These are phyloP conservation scores for Aspergillus neoniger DNA, from an alignment of 2,329 filamentous ascomycete genomes.

Conservation along the genomic window DNA sequence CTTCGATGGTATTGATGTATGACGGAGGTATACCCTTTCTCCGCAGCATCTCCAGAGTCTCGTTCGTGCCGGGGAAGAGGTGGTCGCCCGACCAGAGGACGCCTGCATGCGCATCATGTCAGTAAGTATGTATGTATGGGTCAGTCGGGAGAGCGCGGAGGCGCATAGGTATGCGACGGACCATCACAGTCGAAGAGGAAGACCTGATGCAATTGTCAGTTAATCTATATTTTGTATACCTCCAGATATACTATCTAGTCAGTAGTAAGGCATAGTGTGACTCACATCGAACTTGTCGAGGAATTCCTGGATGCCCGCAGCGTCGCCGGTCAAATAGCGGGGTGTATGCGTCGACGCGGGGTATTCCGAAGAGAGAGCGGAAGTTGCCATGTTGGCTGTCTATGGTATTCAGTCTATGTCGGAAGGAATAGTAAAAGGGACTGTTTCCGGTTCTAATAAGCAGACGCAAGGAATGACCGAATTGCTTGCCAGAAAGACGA, in stretches of 20 bases:
- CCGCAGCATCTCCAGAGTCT: conserved; percentile 81
- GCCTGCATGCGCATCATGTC: conserved; percentile 57
- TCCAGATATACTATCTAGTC: background rate
- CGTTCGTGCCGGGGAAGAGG: conserved; percentile 79
- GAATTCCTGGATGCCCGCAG: conserved; percentile 75
- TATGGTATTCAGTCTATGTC: background rate
- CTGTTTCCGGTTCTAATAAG: background rate
- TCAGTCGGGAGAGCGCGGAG: conserved; percentile 5
- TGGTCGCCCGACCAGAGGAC: conserved; percentile 96
- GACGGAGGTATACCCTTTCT: conserved; percentile 64
- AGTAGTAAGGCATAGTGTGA: conserved; percentile 21
- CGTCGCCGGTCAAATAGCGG: conserved; percentile 76
- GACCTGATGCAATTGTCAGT: conserved; percentile 56
- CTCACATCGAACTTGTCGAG: conserved; percentile 89
- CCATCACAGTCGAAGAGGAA: conserved; percentile 98
- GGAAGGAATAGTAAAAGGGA: no score
- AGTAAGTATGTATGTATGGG: background rate
- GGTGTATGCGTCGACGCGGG: conserved; percentile 32
- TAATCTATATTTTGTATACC: background rate
- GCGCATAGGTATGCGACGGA: conserved; percentile 45
- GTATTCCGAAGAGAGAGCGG: conserved; percentile 12
- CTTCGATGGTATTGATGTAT: no score
- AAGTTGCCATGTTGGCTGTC: background rate
- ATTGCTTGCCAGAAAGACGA: background rate
- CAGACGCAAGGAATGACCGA: background rate